These are phyloP conservation scores for Pestalotiopsis sp. DNA, from an alignment of 2,329 filamentous ascomycete species.

Conservation along the genomic window DNA sequence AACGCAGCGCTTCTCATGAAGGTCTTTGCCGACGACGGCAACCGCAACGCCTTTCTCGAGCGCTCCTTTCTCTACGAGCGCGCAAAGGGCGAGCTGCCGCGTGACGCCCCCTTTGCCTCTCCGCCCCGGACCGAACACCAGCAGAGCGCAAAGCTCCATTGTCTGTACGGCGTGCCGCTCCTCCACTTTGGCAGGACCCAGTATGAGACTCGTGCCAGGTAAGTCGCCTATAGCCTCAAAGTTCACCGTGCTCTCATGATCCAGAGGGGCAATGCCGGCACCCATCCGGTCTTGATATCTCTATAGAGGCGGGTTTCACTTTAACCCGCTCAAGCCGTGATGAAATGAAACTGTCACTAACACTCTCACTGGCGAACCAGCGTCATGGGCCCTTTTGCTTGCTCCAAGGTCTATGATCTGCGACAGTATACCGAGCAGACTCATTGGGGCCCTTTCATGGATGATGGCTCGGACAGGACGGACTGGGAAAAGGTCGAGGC, in stretches of 20 bases:
- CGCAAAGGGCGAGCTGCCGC: conserved; percentile 43
- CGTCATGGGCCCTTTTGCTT: conserved; percentile 54
- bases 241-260: conserved; percentile 23
- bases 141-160: conserved; percentile 71
- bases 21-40: conserved; percentile 49
- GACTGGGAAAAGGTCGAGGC: conserved; percentile 84
- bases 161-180: conserved; percentile 66
- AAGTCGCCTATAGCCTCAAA: conserved; percentile 22
- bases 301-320: neutral
- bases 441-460: conserved; percentile 72
- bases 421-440: conserved; percentile 65
- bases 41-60: conserved; percentile 63
- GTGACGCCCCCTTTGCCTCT: conserved; percentile 15
- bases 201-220: conserved; percentile 31
- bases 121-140: conserved; percentile 55
- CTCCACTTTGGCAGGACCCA: conserved; percentile 32
- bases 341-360: neutral
- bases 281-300: neutral
- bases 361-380: neutral
- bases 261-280: neutral
- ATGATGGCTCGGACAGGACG: conserved; percentile 62
- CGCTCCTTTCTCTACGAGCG: conserved; percentile 65
- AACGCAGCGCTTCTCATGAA: conserved; percentile 47
- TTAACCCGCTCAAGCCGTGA: neutral
- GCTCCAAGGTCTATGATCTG: conserved; percentile 73